Evolutionary conservation across 2,329 filamentous ascomycete genomes (phyloP), one percentile per base, ranked within the genome.

Genomic region (Pseudocercospora crystallina): DNA sequence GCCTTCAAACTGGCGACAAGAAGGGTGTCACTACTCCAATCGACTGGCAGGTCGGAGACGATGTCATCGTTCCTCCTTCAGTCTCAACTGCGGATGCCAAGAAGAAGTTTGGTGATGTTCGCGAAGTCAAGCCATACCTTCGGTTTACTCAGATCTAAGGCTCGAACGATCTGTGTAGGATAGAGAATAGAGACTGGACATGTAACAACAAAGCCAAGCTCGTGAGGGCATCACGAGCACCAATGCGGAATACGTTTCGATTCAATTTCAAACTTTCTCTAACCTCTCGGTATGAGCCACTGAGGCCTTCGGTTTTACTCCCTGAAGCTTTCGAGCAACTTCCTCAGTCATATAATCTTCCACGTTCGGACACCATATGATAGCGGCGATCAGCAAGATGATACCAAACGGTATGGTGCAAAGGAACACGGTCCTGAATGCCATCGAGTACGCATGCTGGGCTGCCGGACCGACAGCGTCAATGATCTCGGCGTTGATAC

Each of bases 61-160:
- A 96, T 70, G 91, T 96, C 62, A 95, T 96, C 68, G 88, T 96
- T 57, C 89, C 90, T 68, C 89, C 90, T 40, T 79, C 78, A 55
- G 83, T 96, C 69, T 86, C 83, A 70, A 90, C 89, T 57, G 87
- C 89, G 71, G 86, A 94, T 76, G 91, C 90, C 68, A 86, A 85
- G 80, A 84, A 86, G 75, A 84, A 95, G 68, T 96, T 95, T 80
- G 89, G 89, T 57, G 80, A 92, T 51, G 74, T 85, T 32, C 72
- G 76, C 61, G 79, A 81, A 69, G 72, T 84, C 44, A 83, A 82
- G 75, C 80, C 80, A 64, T 84, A 91, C 74, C 78, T 91, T 68
- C 80, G 87, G 70, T 90, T 85, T 73, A 89, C 87, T 37, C 71
- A 71, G 50, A 58, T 68, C 50, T 65, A 52, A 34, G 20, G 4